These are phyloP conservation scores for Nicotiana sylvestris DNA, from an alignment of 257 asterid species.

Conservation along the genomic window DNA sequence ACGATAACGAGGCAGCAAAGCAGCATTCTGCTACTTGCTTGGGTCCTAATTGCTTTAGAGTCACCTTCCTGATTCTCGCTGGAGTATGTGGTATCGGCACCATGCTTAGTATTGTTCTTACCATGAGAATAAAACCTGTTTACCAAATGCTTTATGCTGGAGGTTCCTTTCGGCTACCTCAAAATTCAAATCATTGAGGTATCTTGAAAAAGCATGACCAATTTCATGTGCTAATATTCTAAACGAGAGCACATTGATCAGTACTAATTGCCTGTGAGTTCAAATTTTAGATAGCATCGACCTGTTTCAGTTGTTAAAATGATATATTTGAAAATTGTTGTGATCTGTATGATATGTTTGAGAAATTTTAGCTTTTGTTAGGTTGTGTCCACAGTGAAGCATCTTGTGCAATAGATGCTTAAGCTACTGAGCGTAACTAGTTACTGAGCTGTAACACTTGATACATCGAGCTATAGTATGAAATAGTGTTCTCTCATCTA, in stretches of 20 bases:
- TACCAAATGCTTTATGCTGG: slow-evolving; percentile 65
- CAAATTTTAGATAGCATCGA: not conserved
- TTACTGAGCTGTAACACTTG: not conserved
- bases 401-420: not conserved
- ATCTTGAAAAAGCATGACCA: not conserved
- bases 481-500: not conserved
- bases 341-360: not conserved
- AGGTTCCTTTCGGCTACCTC: slow-evolving; percentile 58
- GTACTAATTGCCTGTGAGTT: not conserved
- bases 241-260: not conserved
- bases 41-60: slow-evolving; percentile 60
- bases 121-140: slow-evolving; percentile 53
- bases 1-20: slow-evolving; percentile 57
- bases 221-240: not conserved
- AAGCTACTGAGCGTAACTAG: not conserved
- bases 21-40: slow-evolving; percentile 48
- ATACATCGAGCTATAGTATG: not conserved
- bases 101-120: slow-evolving; percentile 44
- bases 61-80: slow-evolving; percentile 54
- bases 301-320: not conserved
- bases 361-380: not conserved
- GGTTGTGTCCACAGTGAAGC: not conserved
- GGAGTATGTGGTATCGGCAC: slow-evolving; percentile 51
- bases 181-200: slow-evolving; percentile 31
- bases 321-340: not conserved